Percentiles rank a stretch among this genome's conserved stretches.
Evolutionary conservation across 192 early-diverging fungal genomes (phyloP).

Genomic region (Funneliformis mosseae): DNA sequence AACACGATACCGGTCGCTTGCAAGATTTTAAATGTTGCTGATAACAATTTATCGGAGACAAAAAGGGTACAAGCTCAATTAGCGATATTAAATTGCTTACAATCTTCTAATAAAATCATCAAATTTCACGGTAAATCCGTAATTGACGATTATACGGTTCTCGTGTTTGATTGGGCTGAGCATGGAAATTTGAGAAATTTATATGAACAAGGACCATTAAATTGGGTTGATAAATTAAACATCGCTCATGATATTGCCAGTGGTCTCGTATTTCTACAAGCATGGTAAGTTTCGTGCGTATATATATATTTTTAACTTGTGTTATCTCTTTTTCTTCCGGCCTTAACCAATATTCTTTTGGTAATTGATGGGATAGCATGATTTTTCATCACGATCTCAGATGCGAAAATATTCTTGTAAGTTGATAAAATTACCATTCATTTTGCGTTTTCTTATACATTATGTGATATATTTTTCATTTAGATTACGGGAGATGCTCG

Average conservation of each 20-base stretch:
- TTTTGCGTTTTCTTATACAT: background rate
- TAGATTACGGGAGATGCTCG: slow-evolving; percentile 4
- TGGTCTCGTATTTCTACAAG: slow-evolving; percentile 24
- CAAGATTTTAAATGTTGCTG: background rate
- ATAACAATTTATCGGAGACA: background rate
- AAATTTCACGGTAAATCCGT: slow-evolving; percentile 11
- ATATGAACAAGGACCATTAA: background rate
- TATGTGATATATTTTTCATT: background rate
- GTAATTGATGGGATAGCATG: background rate
- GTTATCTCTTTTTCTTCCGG: background rate
- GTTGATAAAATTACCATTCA: background rate
- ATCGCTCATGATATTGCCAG: slow-evolving; percentile 9
- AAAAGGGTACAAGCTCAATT: background rate
- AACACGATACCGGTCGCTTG: background rate
- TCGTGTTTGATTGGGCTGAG: slow-evolving; percentile 28
- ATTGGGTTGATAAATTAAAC: slow-evolving; percentile 4
- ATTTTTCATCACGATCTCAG: slow-evolving; percentile 26
- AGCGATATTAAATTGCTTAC: slow-evolving; percentile 6
- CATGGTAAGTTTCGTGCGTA: background rate
- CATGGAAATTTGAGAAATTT: slow-evolving; percentile 8
- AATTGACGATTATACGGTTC: background rate
- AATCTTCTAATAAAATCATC: slow-evolving; percentile 2
- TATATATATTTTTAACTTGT: too few species aligned
- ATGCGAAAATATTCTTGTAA: slow-evolving; percentile 24
- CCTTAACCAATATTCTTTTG: background rate